Base-by-base conservation (phyloP, 2,329 filamentous ascomycete species). In the Aaosphaeria pasadenensis region DNA sequence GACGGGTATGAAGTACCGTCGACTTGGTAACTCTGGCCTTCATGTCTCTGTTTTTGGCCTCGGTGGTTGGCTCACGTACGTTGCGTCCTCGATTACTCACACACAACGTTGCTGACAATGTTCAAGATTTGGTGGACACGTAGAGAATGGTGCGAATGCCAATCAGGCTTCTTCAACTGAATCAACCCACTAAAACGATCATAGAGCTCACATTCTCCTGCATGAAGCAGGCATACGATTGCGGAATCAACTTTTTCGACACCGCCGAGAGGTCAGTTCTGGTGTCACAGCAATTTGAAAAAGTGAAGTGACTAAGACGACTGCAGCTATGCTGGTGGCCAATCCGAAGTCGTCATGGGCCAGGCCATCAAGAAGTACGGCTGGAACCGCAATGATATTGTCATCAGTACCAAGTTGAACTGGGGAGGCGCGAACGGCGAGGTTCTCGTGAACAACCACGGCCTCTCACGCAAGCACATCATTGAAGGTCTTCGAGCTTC, bases 31-130 rank as follows among this genome's bases (percentile, higher is more conserved):
- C 42, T 87, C 86, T 7, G 87, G 87, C 43, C 77, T 91, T 29
- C 83, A 89, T 66, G 86, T 90, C 24, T 90, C 86, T 28, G 79
- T 82, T 33, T 85, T 91, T 50, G 85, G 84, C 7, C 75, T 90
- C 5, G 87, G 74, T 45, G 71, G 71, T 46, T 74, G 70, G 71
- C 76, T 91, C 50, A 90, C 87, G 3, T 89, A 87, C 55, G 87
- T 52, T 36, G 7, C 33, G n/a, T 4, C 2, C n/a, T 9, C n/a
- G 7, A n/a, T 36, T 36, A 36, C n/a, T n/a, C 33, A n/a, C 33
- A 36, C 33, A n/a, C 33, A 4, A 36, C 24, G 9, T 41, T 41
- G 39, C 24, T 41, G 24, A 43, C 11, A n/a, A 7, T 31, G 17
- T 29, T 6, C 5, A 61, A 36, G 58, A 2, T 63, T 63, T 41